Evolutionary conservation across 2,329 filamentous ascomycete genomes (phyloP), one percentile per base, ranked within the genome.

Genomic region (Endoconidiophora polonica): DNA sequence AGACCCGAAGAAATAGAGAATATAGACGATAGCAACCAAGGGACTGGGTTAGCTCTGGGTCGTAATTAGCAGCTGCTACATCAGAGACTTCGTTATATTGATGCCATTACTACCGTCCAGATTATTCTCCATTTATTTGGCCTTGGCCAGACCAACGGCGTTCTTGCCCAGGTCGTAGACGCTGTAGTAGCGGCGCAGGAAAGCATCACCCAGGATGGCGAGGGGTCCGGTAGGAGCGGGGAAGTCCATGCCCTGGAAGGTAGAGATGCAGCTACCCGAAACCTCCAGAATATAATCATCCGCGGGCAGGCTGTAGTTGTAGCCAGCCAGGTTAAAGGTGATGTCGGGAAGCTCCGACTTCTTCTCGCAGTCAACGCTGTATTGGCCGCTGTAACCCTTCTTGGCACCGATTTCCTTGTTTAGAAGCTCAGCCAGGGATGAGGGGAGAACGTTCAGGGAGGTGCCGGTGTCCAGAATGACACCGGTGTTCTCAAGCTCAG

Each of bases 401-500:
- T 93, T 95, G 58, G 91, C 91, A 56, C 91, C 91, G 56, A 98
- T 95, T 72, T 95, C 82, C 69, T 84, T 82, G 77, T 98, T 98
- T 69, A 98, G 74, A 56, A 98, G 83, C 72, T 96, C 91, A 52
- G 91, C 90, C 58, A 96, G 77, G 61, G 85, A 82, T 59, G 77
- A 83, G 59, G 91, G 91, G 52, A 98, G 83, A 59, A 90, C 87
- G 68, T 95, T 95, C 65, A 98, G 79, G 44, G 93, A 98, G 63
- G 91, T 98, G 61, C 91, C 91, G 50, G 91, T 98, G 74, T 98
- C 91, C 54, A 98, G 84, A 57, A 98, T 95, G 60, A 87, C 86
- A 69, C 91, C 93, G 53, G 87, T 95, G 73, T 86, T 79, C 57
- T 96, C 90, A 56, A 96, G 80, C 66, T 94, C 83, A 54, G 88